Evolutionary conservation across 495 filamentous ascomycete species (phyloP), one percentile per base, ranked within the genome.

Genomic region (Niebla homalea): DNA sequence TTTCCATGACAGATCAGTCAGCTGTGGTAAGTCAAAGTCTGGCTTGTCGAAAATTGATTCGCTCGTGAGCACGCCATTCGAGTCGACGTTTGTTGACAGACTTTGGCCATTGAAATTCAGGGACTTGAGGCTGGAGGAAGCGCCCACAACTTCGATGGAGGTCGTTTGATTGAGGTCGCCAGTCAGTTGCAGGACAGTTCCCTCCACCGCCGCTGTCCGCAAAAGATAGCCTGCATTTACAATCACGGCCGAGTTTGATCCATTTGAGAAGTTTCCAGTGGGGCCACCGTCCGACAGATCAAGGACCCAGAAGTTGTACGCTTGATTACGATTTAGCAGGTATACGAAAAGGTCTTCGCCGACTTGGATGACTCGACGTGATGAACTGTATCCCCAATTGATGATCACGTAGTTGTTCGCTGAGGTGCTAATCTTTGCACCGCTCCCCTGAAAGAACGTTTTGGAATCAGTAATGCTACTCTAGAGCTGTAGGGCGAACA

Each of bases 201-300:
- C 72, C 21, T 70, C 35, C 5, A 84, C 51, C 7, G 67, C 67
- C 1, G 79, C 81, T 7, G 68, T 77, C 14, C 85, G 77, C 25
- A 89, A 69, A n/a, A 90, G 79, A 57, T 89, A 88, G 5, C 82
- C 80, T 0, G 80, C 85, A 50, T 81, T 74, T 51, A 87, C 69
- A 49, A 89, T 83, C 3, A 85, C 64, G 0, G 76, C 72, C 0
- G 67, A 67, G 16, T 65, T 66, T 40, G 69, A 61, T 55, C 64
- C 46, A n/a, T 60, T 68, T 42, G 61, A 65, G 42, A 61, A 73
- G 4, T 62, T 65, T 19, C 68, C 62, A 16, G 52, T 55, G 14
- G 42, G 63, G n/a, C 55, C 63, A n/a, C 36, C 53, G 46, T 52
- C 55, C 1, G 63, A 63, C 11, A 80, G 59, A 51, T 83, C 68